Evolutionary conservation across 257 asterid species (phyloP), one percentile per base, ranked within the genome.

Genomic region (Salvia miltiorrhiza): DNA sequence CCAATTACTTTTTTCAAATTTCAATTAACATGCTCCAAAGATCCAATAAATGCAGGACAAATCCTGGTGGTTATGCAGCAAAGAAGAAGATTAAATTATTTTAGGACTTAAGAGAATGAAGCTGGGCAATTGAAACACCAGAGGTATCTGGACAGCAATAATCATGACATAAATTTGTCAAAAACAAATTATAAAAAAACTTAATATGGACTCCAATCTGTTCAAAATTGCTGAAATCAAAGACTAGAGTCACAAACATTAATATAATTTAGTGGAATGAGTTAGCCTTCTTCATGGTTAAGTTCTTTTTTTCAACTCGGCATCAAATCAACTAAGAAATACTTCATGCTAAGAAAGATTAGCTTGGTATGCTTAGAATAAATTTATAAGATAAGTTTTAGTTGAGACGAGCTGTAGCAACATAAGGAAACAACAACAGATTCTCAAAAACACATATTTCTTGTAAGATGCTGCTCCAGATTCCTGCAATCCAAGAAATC

Each of bases 1-100:
- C 30, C 9, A 61, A 73, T 4, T 40, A 53, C 49, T 12, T 23
- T 40, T 10, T 74, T n/a, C n/a, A n/a, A n/a, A n/a, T n/a, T 60
- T n/a, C 3, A 8, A 68, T 70, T 57, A 61, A 43, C 62, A 65
- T 53, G 71, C 69, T 58, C 9, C 65, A 19, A 40, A 39, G 16
- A 70, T 17, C 37, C 21, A 65, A 26, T 41, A 44, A 50, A 3
- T 1, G 37, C 48, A 41, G 41, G 30, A 53, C 17, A 49, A 48
- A 61, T 39, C 45, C 58, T 17, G 7, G 49, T 35, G 40, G n/a
- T 37, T 61, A 53, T 11, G 67, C 41, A 62, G 56, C 56, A 21
- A 44, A 16, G 52, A 44, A 26, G 45, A 57, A 32, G 64, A 58
- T 23, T 63, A 44, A 16, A 21, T 16, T 24, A 67, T 35, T 16